Conservation (phyloP, 2,329 filamentous ascomycete species). For the Hypoxylon rubiginosum region DNA sequence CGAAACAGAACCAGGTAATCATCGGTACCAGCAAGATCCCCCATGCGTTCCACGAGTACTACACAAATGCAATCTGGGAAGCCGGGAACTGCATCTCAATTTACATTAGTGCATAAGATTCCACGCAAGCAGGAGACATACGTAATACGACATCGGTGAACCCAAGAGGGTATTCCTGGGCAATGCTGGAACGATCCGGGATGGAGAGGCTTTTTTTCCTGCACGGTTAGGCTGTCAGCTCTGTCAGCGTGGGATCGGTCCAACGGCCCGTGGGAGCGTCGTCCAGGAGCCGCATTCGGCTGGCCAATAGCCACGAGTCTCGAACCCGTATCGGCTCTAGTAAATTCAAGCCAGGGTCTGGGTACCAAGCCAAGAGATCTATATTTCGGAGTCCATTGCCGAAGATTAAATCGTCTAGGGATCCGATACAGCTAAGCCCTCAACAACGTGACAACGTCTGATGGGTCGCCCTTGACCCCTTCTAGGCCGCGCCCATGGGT, state of each 20-base stretch:
- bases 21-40: slow-evolving; percentile 8
- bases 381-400: slow-evolving; percentile 42
- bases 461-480: slow-evolving; percentile 27
- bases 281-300: slow-evolving; percentile 36
- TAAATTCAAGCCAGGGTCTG: slow-evolving; percentile 36
- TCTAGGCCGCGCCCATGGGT: slow-evolving; percentile 34
- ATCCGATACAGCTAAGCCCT: slow-evolving; percentile 24
- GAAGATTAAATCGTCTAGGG: slow-evolving; percentile 37
- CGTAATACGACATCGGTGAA: slow-evolving; percentile 46
- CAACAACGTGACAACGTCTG: slow-evolving; percentile 40
- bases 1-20: slow-evolving; percentile 42
- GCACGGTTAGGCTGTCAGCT: slow-evolving; percentile 18
- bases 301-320: slow-evolving; percentile 34
- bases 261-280: slow-evolving; percentile 50
- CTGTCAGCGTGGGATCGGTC: slow-evolving; percentile 43
- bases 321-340: slow-evolving; percentile 33
- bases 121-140: slow-evolving; percentile 32
- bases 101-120: slow-evolving; percentile 21
- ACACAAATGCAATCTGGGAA: slow-evolving; percentile 40
- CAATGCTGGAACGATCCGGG: slow-evolving; percentile 38
- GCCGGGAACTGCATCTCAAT: slow-evolving; percentile 39
- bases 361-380: slow-evolving; percentile 41
- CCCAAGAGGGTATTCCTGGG: slow-evolving; percentile 25
- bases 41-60: slow-evolving; percentile 25
- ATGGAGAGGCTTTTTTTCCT: slow-evolving; percentile 35